Evolutionary conservation across 164 flowering plant genomes (phyloP).

Genomic region (Vitis rotundifolia): DNA sequence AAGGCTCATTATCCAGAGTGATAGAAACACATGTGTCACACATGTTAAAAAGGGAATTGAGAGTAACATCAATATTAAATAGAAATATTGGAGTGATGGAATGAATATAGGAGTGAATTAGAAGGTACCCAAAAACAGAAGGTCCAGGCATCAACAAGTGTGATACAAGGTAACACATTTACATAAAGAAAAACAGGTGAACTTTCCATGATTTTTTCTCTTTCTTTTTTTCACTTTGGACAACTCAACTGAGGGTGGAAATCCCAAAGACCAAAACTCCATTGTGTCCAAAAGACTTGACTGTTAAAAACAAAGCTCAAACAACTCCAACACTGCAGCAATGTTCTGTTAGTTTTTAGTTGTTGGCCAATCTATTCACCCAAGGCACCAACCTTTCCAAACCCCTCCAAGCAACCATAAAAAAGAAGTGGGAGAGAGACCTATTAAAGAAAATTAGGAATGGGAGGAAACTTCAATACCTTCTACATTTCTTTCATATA

Average conservation of each 20-base stretch:
- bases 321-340: conserved; percentile 26
- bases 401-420: conserved; percentile 17
- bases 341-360: conserved; percentile 30
- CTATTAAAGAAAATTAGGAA: neutral
- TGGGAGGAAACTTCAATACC: conserved; percentile 14
- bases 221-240: neutral
- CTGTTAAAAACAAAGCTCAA: conserved; percentile 16
- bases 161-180: conserved; percentile 1
- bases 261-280: conserved; percentile 9
- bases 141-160: conserved; percentile 8
- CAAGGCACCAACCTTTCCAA: conserved; percentile 25
- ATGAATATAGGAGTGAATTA: neutral
- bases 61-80: too few relatives aligned
- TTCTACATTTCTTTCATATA: conserved; percentile 2
- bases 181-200: conserved; percentile 1
- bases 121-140: neutral
- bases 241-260: neutral
- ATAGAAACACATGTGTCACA: too few relatives aligned
- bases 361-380: conserved; percentile 57
- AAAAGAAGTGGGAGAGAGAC: neutral
- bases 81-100: too few relatives aligned
- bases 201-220: neutral
- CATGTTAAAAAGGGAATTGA: too few relatives aligned
- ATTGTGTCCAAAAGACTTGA: conserved; percentile 9
- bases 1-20: too few relatives aligned